Base-by-base conservation (phyloP, 768 basidiomycete species). In the Boletales sp. region DNA sequence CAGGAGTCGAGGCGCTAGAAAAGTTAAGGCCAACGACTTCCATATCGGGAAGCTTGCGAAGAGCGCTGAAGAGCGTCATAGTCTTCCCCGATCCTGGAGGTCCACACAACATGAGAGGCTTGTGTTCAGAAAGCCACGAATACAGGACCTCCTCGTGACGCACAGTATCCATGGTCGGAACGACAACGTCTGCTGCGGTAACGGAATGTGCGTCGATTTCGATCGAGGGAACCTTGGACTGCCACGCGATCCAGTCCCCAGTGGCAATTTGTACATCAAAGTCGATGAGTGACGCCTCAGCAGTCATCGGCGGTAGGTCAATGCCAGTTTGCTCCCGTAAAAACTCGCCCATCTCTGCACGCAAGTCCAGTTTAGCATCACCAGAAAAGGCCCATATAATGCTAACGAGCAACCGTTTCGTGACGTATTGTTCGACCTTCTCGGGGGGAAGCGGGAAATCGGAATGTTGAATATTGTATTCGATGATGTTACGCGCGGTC, bases 21-120 rank as follows among this genome's bases (percentile, higher is more conserved):
- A 99, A 99, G 72, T 99, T 99, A 59, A 99, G 83, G 41, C 96
- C 96, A 57, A 97, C 94, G 40, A 98, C 93, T 63, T 99, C 96
- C 87, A 99, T 94, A 70, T 98, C 93, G 2, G 96, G 94, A 35
- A 98, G 80, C 68, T 98, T 98, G 50, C 96, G 85, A 30, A 99
- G 79, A 10, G 96, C 96, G 59, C 93, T 96, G 74, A 99, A 98
- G 17, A 99, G 75, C 0, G 96, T 98, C 96, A 99, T 99, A 8
- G 96, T 99, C 74, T 99, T 99, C 19, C 96, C 96, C 18, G 96
- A 98, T 64, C 96, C 96, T n/a, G 96, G 96, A 61, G 96, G 96
- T 41, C 96, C 96, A 65, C 94, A 99, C 21, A 99, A 80, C 83
- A 99, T 90, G 48, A 99, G 80, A 17, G 96, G 96, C 62, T 97